Evolutionary conservation across 169 alveolate species (phyloP).

Genomic region (Plasmodium gaboni): DNA sequence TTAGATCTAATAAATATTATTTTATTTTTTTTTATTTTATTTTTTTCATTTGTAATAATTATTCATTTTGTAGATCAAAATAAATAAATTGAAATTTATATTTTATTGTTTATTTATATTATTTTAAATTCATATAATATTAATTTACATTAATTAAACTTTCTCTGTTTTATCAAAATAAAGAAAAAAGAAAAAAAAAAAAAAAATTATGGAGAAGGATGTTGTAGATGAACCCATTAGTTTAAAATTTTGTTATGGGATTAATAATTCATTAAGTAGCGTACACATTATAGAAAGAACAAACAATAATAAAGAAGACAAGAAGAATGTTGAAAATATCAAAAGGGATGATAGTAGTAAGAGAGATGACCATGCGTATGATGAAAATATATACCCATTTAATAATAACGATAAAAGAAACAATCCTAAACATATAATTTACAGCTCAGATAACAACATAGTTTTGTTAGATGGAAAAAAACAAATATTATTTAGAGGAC

Average conservation of each 20-base stretch:
- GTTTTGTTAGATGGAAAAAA: slow-evolving; percentile 60
- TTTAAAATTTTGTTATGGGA: slow-evolving; percentile 73
- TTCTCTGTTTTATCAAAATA: not conserved
- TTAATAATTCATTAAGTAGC: slow-evolving; percentile 56
- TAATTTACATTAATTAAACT: too few relatives aligned
- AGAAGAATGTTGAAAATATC: not conserved
- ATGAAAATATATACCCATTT: not conserved
- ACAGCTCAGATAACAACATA: slow-evolving; percentile 72
- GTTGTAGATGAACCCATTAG: slow-evolving; percentile 63
- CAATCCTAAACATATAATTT: slow-evolving; percentile 8
- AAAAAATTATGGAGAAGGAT: not conserved
- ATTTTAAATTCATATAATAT: too few relatives aligned
- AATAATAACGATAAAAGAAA: not conserved
- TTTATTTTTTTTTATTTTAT: too few relatives aligned
- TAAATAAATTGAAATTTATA: too few relatives aligned
- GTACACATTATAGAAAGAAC: slow-evolving; percentile 33
- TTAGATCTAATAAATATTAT: too few relatives aligned
- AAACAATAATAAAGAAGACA: not conserved
- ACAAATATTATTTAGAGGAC: slow-evolving; percentile 69
- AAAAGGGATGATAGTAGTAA: not conserved
- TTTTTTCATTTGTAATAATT: too few relatives aligned
- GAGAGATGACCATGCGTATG: not conserved
- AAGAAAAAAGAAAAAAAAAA: not conserved
- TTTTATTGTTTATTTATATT: too few relatives aligned
- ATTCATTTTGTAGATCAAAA: too few relatives aligned